Percentiles rank a stretch among this genome's conserved stretches.
phyloP scores from a whole-genome alignment of 768 basidiomycete species.

The Boletus rufocinnamomeus region DNA sequence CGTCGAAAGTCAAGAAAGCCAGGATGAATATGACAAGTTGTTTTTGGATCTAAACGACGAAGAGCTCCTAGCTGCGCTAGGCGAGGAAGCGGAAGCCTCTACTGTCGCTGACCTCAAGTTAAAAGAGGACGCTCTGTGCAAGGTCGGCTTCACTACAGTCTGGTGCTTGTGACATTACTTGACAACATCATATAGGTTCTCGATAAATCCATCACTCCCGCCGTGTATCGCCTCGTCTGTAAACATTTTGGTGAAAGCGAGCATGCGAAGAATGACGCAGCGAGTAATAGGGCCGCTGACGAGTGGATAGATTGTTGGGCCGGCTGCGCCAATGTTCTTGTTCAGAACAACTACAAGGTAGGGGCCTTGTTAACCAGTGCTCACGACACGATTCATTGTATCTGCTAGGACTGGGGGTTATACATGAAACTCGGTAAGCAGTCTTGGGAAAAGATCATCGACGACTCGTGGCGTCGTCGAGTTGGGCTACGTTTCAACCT shows the following conservation, averaged over 20 bases:
- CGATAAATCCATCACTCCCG: slow-evolving; percentile 48
- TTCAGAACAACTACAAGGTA: slow-evolving; percentile 52
- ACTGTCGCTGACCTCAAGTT: slow-evolving; percentile 33
- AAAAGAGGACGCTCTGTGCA: slow-evolving; percentile 51
- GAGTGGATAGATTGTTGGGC: slow-evolving; percentile 74
- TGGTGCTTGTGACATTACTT: background rate
- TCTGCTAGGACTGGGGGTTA: slow-evolving; percentile 57
- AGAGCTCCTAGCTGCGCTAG: slow-evolving; percentile 55
- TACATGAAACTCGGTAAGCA: slow-evolving; percentile 55
- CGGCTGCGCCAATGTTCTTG: slow-evolving; percentile 62
- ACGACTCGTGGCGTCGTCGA: slow-evolving; percentile 52
- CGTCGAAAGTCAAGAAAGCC: slow-evolving; percentile 65
- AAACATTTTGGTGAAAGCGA: slow-evolving; percentile 43
- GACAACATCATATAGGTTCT: slow-evolving; percentile 43
- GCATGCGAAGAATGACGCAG: slow-evolving; percentile 19
- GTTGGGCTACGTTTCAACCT: slow-evolving; percentile 66
- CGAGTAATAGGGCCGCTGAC: slow-evolving; percentile 44
- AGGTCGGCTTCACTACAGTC: slow-evolving; percentile 40
- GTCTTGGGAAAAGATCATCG: slow-evolving; percentile 57
- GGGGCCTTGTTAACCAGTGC: slow-evolving; percentile 2
- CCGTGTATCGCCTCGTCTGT: slow-evolving; percentile 57
- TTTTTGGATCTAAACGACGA: slow-evolving; percentile 66
- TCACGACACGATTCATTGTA: background rate
- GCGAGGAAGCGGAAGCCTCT: slow-evolving; percentile 33
- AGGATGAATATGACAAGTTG: slow-evolving; percentile 69